Base-by-base conservation (phyloP, 2,329 filamentous ascomycete species). In the Tolypocladium capitatum region DNA sequence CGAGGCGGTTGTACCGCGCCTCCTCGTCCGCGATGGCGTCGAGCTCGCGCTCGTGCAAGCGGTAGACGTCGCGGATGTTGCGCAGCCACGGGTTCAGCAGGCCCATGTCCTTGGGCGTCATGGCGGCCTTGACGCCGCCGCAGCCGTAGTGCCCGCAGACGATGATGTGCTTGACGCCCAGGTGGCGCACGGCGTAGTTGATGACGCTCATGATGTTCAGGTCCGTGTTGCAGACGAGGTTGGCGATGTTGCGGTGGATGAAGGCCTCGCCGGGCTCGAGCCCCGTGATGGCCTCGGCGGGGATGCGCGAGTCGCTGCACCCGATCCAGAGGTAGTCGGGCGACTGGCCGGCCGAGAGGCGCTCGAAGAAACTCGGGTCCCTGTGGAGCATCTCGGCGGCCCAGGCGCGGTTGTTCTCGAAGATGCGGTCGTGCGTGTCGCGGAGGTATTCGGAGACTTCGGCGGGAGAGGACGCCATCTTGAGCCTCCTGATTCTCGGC, bases 221-320 rank as follows among this genome's bases (percentile, higher is more conserved):
- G 63, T 96, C 90, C 53, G 80, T 83, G 61, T 82, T 80, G 68
- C 81, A 80, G 49, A 94, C 76, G 54, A 94, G 75, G 72, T 95
- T 95, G 68, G 88, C 89, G 65, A 95, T 94, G 62, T 96, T 95
- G 67, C 90, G 86, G 74, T 94, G 88, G 56, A 94, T 84, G 66
- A 95, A 96, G 58, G 91, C 84, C 67, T 95, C 87, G 56, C 89
- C 89, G n/a, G 89, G 86, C 60, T 84, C 74, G 48, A 91, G 77
- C 55, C 85, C 83, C 43, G 88, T 81, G 63, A 96, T 81, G 60
- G 86, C 86, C 60, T 90, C 91, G 58, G 91, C 89, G n/a, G 90
- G 90, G 62, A 91, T 86, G 55, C 90, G 86, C 36, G 83, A 88
- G 72, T 95, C 89, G 66, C 84, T 84, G 74, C 89, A 96, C 44